Conservation (phyloP, 2,329 filamentous ascomycete genomes). For the Chaetomium globosum region DNA sequence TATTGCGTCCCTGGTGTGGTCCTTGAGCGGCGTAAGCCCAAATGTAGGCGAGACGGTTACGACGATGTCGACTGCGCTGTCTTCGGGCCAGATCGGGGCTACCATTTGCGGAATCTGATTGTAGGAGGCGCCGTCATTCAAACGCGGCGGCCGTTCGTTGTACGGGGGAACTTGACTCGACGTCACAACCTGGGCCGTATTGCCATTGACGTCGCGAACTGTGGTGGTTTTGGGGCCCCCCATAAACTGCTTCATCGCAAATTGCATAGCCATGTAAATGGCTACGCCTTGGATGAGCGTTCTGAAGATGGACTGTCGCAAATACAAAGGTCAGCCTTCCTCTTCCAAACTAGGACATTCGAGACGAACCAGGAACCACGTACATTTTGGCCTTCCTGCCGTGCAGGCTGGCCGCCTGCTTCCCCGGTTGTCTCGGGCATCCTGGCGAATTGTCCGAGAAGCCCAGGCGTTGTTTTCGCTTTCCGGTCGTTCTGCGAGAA, state of each 20-base stretch:
- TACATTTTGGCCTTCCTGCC: constrained; percentile 42
- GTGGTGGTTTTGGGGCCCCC: constrained; percentile 53
- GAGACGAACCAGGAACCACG: constrained; percentile 27
- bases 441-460: constrained; percentile 20
- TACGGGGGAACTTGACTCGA: constrained; percentile 65
- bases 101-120: constrained; percentile 69
- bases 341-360: background rate
- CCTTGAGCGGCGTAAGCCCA: constrained; percentile 67
- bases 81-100: constrained; percentile 83
- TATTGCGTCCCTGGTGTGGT: constrained; percentile 66
- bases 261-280: constrained; percentile 63
- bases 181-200: constrained; percentile 56
- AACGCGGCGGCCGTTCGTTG: constrained; percentile 61
- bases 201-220: constrained; percentile 53
- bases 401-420: constrained; percentile 39
- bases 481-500: background rate
- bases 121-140: constrained; percentile 65
- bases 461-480: background rate
- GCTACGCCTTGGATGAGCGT: constrained; percentile 57
- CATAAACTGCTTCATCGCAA: constrained; percentile 57
- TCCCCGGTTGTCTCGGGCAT: constrained; percentile 44
- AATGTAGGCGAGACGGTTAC: constrained; percentile 81
- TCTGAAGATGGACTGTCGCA: constrained; percentile 45
- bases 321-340: constrained; percentile 22
- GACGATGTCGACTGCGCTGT: constrained; percentile 77